phyloP scores from a whole-genome alignment of 805 yeast genomes.

The Hemisphaericaspora nanyangensis region DNA sequence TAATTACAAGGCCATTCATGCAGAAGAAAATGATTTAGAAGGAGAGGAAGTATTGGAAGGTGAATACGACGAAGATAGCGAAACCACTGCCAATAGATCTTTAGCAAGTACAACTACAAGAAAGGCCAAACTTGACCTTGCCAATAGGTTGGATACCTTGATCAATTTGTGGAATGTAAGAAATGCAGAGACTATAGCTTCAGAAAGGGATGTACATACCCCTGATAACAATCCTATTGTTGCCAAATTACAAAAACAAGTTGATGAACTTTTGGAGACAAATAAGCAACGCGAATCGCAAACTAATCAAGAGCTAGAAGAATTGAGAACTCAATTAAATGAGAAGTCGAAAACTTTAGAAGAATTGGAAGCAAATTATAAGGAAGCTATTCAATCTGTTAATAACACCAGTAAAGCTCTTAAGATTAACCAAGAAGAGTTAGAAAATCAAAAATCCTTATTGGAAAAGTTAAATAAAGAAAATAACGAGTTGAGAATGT shows the following conservation, averaged over 20 bases:
- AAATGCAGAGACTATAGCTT: slow-evolving; percentile 7
- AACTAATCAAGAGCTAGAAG: slow-evolving; percentile 30
- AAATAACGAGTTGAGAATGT: slow-evolving; percentile 63
- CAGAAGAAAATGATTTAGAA: slow-evolving; percentile 29
- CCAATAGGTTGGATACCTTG: slow-evolving; percentile 32
- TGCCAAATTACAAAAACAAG: slow-evolving; percentile 47
- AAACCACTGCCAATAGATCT: slow-evolving; percentile 18
- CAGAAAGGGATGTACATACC: slow-evolving; percentile 6
- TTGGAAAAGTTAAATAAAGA: slow-evolving; percentile 59
- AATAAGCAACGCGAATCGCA: slow-evolving; percentile 40
- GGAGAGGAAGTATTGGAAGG: slow-evolving; percentile 15
- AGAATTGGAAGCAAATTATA: slow-evolving; percentile 60
- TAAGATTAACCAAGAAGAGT: slow-evolving; percentile 67
- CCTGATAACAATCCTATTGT: slow-evolving; percentile 25
- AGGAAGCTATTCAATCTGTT: slow-evolving; percentile 66
- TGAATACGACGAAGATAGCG: slow-evolving; percentile 9
- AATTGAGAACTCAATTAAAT: slow-evolving; percentile 27
- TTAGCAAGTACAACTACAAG: slow-evolving; percentile 18
- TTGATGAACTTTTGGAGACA: slow-evolving; percentile 50
- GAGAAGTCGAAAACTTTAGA: slow-evolving; percentile 27
- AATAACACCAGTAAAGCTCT: slow-evolving; percentile 74
- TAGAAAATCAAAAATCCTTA: slow-evolving; percentile 53
- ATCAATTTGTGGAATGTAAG: slow-evolving; percentile 30
- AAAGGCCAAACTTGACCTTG: slow-evolving; percentile 25
- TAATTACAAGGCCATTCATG: slow-evolving; percentile 33